Base-by-base conservation (phyloP, 495 filamentous ascomycete genomes). In the Aspergillus affinis region DNA sequence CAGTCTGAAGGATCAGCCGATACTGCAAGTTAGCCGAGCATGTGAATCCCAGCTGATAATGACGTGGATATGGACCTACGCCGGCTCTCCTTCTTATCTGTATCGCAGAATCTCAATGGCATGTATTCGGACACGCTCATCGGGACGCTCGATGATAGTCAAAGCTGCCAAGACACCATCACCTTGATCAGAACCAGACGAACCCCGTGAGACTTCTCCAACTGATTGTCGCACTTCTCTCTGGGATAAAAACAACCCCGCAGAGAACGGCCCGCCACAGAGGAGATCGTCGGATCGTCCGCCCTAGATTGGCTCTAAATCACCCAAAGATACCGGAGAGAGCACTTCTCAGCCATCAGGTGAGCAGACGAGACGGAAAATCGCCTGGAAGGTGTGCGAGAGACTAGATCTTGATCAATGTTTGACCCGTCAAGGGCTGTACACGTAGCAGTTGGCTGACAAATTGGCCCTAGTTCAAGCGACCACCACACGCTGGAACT, bases 281-380 rank as follows among this genome's bases (percentile, higher is more conserved):
- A 61, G 26, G 54, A 44, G 62, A 68, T 63, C 65, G 54, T 46
- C 65, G 51, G 65, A 63, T 65, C 62, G 57, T 41, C 60, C 57
- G 54, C 26, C 32, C 51, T 56, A 59, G 36, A 26, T 55, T 36
- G 29, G 51, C 21, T 48, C 44, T 48, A 59, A 59, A 45, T 32
- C 48, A 56, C 30, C 23, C 49, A 10, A 10, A 48, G 20, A 26
- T 19, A 23, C 21, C 9, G 47, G 47, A 20, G 4, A 15, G 47
- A 49, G 15, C 19, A 19, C n/a, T 12, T 48, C 18, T 10, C 21
- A 19, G 47, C 17, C n/a, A 26, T 20, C 47, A 15, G 10, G 47
- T 20, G 47, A n/a, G 8, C 18, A 49, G 6, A 49, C 21, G 6
- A 19, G 47, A 26, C 4, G 3, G 21, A 49, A 21, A 49, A 41